Evolutionary conservation across 2,329 filamentous ascomycete genomes (phyloP).

Genomic region (Pseudogymnoascus sp.): DNA sequence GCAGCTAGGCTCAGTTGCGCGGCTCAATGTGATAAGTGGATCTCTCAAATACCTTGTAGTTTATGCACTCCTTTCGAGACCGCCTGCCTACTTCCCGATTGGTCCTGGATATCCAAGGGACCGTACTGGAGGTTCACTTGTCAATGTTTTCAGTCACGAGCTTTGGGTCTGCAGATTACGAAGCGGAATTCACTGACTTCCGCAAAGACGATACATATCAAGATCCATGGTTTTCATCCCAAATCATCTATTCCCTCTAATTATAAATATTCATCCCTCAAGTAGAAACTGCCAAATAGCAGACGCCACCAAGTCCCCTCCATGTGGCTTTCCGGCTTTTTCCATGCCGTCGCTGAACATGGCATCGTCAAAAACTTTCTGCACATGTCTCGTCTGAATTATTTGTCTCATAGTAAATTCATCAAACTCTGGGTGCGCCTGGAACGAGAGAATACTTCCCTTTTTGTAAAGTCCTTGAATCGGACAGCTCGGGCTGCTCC

Average conservation of each 20-base stretch:
- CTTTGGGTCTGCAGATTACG: not conserved
- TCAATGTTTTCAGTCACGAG: not conserved
- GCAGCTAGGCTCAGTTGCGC: not conserved
- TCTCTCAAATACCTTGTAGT: not conserved
- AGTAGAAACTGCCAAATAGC: not conserved
- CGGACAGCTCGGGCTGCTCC: constrained; percentile 54
- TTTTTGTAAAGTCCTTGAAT: constrained; percentile 74
- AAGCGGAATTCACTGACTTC: not conserved
- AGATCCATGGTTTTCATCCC: not conserved
- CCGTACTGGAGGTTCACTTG: not conserved
- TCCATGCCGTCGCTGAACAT: constrained; percentile 51
- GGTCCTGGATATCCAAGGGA: not conserved
- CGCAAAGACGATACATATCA: not conserved
- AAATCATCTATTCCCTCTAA: not conserved
- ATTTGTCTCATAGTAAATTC: constrained; percentile 62
- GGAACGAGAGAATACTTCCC: constrained; percentile 61
- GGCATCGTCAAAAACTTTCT: constrained; percentile 63
- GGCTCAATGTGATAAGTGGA: not conserved
- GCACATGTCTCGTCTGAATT: constrained; percentile 52
- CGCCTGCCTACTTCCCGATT: not conserved
- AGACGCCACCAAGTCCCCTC: not conserved
- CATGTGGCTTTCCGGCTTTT: not conserved
- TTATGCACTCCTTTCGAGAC: not conserved
- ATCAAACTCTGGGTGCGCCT: constrained; percentile 82
- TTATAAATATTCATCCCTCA: not conserved